Conservation (phyloP, 179 eudicot species). For the Patellifolia procumbens region DNA sequence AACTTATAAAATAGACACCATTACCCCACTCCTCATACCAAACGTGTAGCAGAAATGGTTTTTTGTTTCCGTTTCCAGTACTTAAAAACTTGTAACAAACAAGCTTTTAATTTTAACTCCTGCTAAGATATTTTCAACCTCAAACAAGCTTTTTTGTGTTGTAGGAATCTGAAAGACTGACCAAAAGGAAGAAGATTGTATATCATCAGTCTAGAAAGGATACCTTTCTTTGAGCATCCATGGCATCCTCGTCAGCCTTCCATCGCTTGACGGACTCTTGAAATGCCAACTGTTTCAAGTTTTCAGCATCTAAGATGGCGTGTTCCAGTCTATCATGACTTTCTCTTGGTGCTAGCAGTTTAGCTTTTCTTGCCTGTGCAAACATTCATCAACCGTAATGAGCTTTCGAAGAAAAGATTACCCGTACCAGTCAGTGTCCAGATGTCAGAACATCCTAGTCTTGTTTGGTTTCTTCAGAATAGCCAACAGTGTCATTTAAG, state of each 20-base stretch:
- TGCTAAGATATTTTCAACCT: too few relatives aligned
- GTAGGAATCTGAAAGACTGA: neutral
- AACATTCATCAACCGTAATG: constrained; percentile 14
- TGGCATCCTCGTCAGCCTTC: constrained; percentile 41
- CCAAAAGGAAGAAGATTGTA: neutral
- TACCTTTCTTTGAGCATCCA: constrained; percentile 38
- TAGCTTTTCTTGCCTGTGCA: constrained; percentile 38
- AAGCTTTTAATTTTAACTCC: neutral
- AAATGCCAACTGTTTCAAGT: constrained; percentile 33
- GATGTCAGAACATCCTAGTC: constrained; percentile 1
- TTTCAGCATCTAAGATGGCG: constrained; percentile 30
- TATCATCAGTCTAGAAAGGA: neutral
- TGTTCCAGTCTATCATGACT: constrained; percentile 29
- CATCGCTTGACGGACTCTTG: constrained; percentile 37
- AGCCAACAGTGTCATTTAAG: too few relatives aligned
- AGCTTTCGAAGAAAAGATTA: constrained; percentile 11
- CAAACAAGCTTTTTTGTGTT: neutral
- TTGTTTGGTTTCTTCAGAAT: too few relatives aligned
- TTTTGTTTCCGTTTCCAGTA: too few relatives aligned
- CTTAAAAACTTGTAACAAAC: too few relatives aligned
- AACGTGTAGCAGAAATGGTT: too few relatives aligned
- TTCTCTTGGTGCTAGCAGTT: constrained; percentile 32
- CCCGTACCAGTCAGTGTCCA: neutral
- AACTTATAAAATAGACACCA: too few relatives aligned
- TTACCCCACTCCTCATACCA: too few relatives aligned